Evolutionary conservation across 805 yeast genomes (phyloP).

Genomic region (Ogataea ramenticola): DNA sequence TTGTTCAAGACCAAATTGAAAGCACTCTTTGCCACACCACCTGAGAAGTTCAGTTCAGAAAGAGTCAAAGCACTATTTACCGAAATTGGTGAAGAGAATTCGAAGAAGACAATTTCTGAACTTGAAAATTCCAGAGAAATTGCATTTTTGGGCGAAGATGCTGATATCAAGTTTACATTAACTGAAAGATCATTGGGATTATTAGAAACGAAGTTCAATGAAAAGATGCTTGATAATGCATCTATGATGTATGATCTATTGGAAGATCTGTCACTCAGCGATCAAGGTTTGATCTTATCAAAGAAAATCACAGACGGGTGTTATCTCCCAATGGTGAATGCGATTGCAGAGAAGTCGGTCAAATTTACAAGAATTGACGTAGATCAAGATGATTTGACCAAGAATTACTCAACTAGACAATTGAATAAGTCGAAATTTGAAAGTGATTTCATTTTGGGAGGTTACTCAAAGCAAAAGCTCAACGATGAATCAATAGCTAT

Average conservation of each 20-base stretch:
- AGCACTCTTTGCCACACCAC: constrained; percentile 52
- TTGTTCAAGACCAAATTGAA: constrained; percentile 36
- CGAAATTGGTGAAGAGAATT: constrained; percentile 36
- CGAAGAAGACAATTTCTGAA: constrained; percentile 40
- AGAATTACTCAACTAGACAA: constrained; percentile 69
- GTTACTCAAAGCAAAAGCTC: constrained; percentile 4
- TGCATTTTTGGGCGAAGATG: constrained; percentile 36
- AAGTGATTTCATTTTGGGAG: constrained; percentile 48
- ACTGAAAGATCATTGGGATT: constrained; percentile 43
- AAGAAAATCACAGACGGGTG: constrained; percentile 54
- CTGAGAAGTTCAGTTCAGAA: constrained; percentile 36
- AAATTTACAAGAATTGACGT: constrained; percentile 49
- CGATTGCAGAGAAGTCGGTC: constrained; percentile 36
- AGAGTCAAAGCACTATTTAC: constrained; percentile 41
- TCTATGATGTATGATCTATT: constrained; percentile 37
- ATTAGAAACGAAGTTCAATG: constrained; percentile 32
- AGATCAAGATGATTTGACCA: constrained; percentile 36
- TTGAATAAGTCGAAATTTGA: constrained; percentile 62
- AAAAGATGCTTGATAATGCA: constrained; percentile 37
- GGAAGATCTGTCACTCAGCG: constrained; percentile 30
- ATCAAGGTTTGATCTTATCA: constrained; percentile 49
- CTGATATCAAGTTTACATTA: constrained; percentile 47
- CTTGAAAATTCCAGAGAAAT: constrained; percentile 53
- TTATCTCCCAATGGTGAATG: constrained; percentile 54
- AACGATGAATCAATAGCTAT: constrained; percentile 4